Evolutionary conservation across 2,329 filamentous ascomycete genomes (phyloP), one percentile per base, ranked within the genome.

Genomic region (Aspergillus thermomutatus): DNA sequence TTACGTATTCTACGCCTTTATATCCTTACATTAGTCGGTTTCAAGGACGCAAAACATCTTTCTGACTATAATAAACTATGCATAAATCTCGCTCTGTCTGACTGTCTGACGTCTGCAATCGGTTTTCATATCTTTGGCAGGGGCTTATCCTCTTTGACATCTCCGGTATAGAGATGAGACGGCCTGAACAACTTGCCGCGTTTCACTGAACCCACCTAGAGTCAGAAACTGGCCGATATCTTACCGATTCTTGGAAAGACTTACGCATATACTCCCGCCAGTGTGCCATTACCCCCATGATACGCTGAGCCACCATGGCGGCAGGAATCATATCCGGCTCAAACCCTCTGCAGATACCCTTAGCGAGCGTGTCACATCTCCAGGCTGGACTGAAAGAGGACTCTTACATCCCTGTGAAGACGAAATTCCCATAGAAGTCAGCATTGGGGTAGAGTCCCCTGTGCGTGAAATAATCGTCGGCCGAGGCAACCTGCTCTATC

Each of bases 371-470:
- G 27, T 14, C 3, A 40, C 23, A 4, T 17, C 14, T 17, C 14
- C 14, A 37, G n/a, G 19, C 6, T 9, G 5, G 2, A 6, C 6
- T 4, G n/a, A 4, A 17, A 11, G 9, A 34, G 10, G n/a, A 10
- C 58, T 64, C 69, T 58, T 56, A 73, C 73, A 79, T 68, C 3
- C 70, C 76, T 0, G 71, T 75, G 55, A 76, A 79, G 11, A 77
- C 66, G 50, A 79, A 78, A 55, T 70, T 71, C 4, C 73, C 75
- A 59, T 75, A 78, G n/a, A 80, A 68, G 55, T 80, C 78, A 2
- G 74, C 77, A 58, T 80, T 80, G 0, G 75, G 72, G 51, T 76
- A 74, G 7, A 80, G 61, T 3, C 69, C 68, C n/a, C 68, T 58
- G 0, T 31, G 50, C 1, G 17, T 17, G 21, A 72, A 70, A 40